A percentile compares a stretch with the other conserved stretches of the same genome.
These are phyloP conservation scores for Rhizopus delemar DNA, from an alignment of 371 early-diverging fungal species.

Conservation along the genomic window DNA sequence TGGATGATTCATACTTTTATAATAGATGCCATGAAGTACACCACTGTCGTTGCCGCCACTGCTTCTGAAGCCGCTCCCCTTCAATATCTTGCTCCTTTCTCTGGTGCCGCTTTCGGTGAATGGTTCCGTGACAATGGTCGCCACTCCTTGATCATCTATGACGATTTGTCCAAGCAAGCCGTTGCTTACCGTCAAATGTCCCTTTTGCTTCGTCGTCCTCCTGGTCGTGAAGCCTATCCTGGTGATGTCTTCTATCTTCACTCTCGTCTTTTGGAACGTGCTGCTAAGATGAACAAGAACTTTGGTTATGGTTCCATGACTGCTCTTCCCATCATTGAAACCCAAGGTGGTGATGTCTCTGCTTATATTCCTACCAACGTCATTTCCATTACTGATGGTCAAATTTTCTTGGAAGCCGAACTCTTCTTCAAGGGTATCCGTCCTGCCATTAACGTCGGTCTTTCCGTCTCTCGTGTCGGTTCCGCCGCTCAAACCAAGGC, in stretches of 20 bases:
- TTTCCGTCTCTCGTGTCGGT: slow-evolving; percentile 97
- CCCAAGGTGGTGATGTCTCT: slow-evolving; percentile 98
- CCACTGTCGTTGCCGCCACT: slow-evolving; percentile 94
- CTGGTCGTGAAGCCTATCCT: slow-evolving; percentile 97
- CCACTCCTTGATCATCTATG: slow-evolving; percentile 93
- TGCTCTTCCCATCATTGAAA: slow-evolving; percentile 96
- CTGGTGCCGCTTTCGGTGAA: slow-evolving; percentile 92
- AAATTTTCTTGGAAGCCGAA: slow-evolving; percentile 91
- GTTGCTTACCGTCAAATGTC: slow-evolving; percentile 98
- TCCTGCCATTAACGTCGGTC: slow-evolving; percentile 98
- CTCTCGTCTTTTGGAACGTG: slow-evolving; percentile 96
- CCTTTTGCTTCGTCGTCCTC: slow-evolving; percentile 94
- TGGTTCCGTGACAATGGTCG: slow-evolving; percentile 97
- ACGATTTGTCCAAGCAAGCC: slow-evolving; percentile 97
- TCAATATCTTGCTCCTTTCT: slow-evolving; percentile 95
- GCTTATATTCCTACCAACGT: slow-evolving; percentile 98
- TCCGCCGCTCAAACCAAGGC: slow-evolving; percentile 98
- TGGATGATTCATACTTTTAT: background rate
- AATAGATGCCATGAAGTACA: slow-evolving; percentile 73
- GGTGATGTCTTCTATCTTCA: slow-evolving; percentile 98
- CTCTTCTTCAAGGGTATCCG: slow-evolving; percentile 98
- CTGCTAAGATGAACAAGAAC: slow-evolving; percentile 94
- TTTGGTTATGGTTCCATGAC: slow-evolving; percentile 93
- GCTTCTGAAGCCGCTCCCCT: slow-evolving; percentile 95
- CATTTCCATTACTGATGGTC: slow-evolving; percentile 98